Percentiles rank a stretch among this genome's conserved stretches.
phyloP scores from a whole-genome alignment of 176 grass and related monocot genomes.

The Themeda triandra region DNA sequence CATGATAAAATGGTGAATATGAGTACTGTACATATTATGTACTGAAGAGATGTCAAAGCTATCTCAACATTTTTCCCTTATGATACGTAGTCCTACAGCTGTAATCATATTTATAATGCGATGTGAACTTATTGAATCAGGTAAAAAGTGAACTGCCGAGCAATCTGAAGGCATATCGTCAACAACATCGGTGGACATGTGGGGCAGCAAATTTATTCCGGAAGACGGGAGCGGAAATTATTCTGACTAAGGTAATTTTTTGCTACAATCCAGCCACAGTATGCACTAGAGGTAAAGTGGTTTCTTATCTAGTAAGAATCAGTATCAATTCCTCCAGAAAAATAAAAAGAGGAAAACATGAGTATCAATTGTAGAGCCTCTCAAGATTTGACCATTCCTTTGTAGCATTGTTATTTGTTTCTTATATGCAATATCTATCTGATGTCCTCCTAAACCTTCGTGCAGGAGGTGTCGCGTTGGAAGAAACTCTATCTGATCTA shows the following conservation, averaged over 20 bases:
- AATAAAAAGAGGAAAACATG: not conserved
- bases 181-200: slow-evolving; percentile 95
- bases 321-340: not conserved
- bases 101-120: slow-evolving; percentile 15
- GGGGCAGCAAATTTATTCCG: slow-evolving; percentile 93
- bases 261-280: not conserved
- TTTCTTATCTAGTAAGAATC: not conserved
- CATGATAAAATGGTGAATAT: not conserved
- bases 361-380: not conserved
- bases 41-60: not conserved
- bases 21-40: not conserved
- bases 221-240: slow-evolving; percentile 63
- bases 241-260: slow-evolving; percentile 54
- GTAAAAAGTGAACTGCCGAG: slow-evolving; percentile 94
- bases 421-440: not conserved
- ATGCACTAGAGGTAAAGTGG: not conserved
- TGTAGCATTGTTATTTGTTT: not conserved
- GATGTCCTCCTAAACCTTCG: slow-evolving; percentile 33
- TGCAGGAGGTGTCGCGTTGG: slow-evolving; percentile 81
- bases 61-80: not conserved
- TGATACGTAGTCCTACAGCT: not conserved
- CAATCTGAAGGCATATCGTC: slow-evolving; percentile 85
- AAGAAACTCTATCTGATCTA: slow-evolving; percentile 87
- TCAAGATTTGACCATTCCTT: not conserved
- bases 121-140: slow-evolving; percentile 34